Evolutionary conservation across 2,329 filamentous ascomycete genomes (phyloP), one percentile per base, ranked within the genome.

Genomic region (Lasiodiplodia gonubiensis): DNA sequence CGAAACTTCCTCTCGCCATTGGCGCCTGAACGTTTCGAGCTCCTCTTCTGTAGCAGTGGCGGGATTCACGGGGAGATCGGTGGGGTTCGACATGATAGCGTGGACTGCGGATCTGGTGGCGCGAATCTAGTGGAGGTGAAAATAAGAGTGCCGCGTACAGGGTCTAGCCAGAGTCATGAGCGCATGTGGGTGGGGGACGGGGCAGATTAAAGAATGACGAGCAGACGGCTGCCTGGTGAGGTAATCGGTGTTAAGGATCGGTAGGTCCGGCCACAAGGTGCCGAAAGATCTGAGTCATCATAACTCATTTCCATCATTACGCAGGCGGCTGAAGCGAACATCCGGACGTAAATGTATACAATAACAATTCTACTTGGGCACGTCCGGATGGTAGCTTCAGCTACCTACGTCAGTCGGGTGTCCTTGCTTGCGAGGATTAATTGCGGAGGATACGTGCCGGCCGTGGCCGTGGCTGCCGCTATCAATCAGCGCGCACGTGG

Each of bases 1-100:
- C 18, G 82, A 81, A 7, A 97, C 91, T 77, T 97, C 94, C 72
- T 92, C 90, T 68, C 88, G 88, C 94, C 94, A 97, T 84, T 93
- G 86, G 74, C 88, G 86, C 71, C 94, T 90, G 80, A 97, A 97
- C 54, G 87, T 89, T 79, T 97, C 92, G 69, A 97, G 87, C 78
- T 97, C 93, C 61, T 89, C 80, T 72, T 83, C 82, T 57, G 81
- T 80, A 39, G 66, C 33, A 25, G 66, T 67, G 66, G 54, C 65
- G 23, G 66, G 57, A 10, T 54, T 55, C 12, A 52, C 18, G 8
- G 57, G 25, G 57, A 59, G 48, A 16, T 67, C n/a, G 12, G 23
- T n/a, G 4, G 57, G 48, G 27, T 35, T 35, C n/a, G 65, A 39
- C 65, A 67, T 67, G 55, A n/a, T 46, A 8, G 33, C 18, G n/a